Evolutionary conservation across 441 rosid species (phyloP).

Genomic region (Manihot esculenta): DNA sequence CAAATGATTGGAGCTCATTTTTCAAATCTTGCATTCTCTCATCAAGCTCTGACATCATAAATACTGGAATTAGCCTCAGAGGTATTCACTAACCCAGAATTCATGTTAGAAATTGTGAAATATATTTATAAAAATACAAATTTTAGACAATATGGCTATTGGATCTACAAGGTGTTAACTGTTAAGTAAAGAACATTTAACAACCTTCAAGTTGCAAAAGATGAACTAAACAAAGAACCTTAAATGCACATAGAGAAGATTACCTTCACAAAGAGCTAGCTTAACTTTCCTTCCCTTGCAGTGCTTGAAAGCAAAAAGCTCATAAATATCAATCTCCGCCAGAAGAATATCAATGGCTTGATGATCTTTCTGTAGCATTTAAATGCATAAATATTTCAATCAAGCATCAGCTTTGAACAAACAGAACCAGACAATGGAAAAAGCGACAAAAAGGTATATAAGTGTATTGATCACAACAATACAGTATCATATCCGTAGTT

Average conservation of each 20-base stretch:
- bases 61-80: conserved; percentile 10
- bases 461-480: background rate
- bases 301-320: conserved; percentile 98
- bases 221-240: background rate
- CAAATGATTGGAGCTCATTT: conserved; percentile 92
- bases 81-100: conserved; percentile 10
- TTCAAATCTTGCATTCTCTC: conserved; percentile 96
- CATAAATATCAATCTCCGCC: conserved; percentile 98
- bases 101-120: conserved; percentile 14
- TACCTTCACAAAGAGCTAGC: conserved; percentile 99
- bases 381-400: conserved; percentile 10
- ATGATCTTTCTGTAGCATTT: conserved; percentile 77
- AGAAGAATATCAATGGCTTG: conserved; percentile 98
- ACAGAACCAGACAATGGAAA: background rate
- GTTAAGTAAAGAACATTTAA: background rate
- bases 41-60: conserved; percentile 75
- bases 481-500: background rate
- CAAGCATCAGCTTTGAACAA: conserved; percentile 13
- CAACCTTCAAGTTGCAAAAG: background rate
- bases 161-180: background rate
- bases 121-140: background rate
- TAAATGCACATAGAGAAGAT: conserved; percentile 4
- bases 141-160: background rate
- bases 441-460: background rate
- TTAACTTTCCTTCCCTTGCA: conserved; percentile 95